A percentile compares a stretch with the other conserved stretches of the same genome.
These are phyloP conservation scores for Malassezia psittaci DNA, from an alignment of 1,284 basidiomycete species.

Conservation along the genomic window DNA sequence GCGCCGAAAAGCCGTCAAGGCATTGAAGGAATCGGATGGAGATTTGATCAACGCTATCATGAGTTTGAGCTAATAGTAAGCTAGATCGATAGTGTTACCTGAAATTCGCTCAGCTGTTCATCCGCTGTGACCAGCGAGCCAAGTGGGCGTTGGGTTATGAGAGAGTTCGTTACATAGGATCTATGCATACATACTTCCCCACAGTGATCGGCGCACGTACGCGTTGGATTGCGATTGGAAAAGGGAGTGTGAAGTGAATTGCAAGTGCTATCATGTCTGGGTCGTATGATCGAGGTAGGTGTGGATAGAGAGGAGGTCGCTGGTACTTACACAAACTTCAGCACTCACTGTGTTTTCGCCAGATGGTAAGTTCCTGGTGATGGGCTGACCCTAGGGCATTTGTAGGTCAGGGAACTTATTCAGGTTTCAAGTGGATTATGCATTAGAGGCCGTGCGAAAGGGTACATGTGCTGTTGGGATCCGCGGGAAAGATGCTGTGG, in stretches of 20 bases:
- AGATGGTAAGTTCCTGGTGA: constrained; percentile 55
- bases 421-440: constrained; percentile 79
- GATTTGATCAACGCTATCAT: constrained; percentile 47
- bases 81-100: no score
- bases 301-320: not conserved
- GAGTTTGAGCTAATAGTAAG: constrained; percentile 29
- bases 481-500: constrained; percentile 84
- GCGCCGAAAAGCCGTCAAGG: constrained; percentile 47
- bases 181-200: constrained; percentile 3
- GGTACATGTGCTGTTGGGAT: constrained; percentile 97
- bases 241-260: no score
- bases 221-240: not conserved
- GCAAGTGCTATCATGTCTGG: constrained; percentile 19
- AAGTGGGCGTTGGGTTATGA: no score
- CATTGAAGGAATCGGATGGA: constrained; percentile 46
- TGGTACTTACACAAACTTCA: constrained; percentile 9
- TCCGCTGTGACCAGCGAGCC: no score
- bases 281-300: constrained; percentile 35
- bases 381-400: constrained; percentile 18
- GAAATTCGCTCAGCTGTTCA: no score
- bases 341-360: constrained; percentile 89
- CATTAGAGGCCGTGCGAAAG: constrained; percentile 87
- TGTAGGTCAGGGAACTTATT: constrained; percentile 5
- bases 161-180: not conserved
- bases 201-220: constrained; percentile 15